Conservation (phyloP, 352 stramenopile species). For the Chrysophaeum taylorii region DNA sequence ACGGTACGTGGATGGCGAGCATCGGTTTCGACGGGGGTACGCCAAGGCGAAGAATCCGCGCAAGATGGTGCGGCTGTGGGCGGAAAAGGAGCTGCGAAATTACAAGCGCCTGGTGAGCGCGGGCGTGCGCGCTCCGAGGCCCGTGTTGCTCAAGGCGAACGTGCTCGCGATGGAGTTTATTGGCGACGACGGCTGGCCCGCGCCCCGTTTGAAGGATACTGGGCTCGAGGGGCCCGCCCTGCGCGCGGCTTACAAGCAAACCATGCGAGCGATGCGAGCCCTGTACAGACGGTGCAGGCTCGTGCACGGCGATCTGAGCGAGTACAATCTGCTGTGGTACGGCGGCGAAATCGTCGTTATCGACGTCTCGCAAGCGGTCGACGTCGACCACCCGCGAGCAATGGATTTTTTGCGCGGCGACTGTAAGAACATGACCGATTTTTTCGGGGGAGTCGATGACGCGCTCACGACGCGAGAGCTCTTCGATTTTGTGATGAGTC, state of each 20-base stretch:
- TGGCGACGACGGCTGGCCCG: conserved; percentile 81
- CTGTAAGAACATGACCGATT: conserved; percentile 91
- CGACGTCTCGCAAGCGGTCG: conserved; percentile 95
- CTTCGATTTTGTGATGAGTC: conserved; percentile 76
- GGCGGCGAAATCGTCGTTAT: conserved; percentile 91
- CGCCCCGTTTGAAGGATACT: conserved; percentile 84
- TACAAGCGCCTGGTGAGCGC: conserved; percentile 76
- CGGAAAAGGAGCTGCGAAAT: conserved; percentile 98
- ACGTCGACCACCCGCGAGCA: conserved; percentile 90
- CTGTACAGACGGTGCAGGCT: conserved; percentile 90
- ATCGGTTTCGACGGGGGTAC: conserved; percentile 92
- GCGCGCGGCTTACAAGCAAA: conserved; percentile 84
- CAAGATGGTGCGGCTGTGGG: conserved; percentile 99
- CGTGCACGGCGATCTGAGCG: conserved; percentile 94
- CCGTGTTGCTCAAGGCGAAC: conserved; percentile 87
- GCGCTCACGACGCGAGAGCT: conserved; percentile 63
- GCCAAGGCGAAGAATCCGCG: conserved; percentile 85
- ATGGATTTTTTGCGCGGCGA: conserved; percentile 96
- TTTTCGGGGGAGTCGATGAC: conserved; percentile 67
- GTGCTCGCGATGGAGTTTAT: conserved; percentile 99
- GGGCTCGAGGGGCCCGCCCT: conserved; percentile 69
- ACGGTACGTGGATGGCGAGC: conserved; percentile 96
- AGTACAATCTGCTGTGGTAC: conserved; percentile 99
- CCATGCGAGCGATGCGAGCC: conserved; percentile 85
- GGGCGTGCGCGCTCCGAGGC: conserved; percentile 75